Conservation (phyloP, 129 eudicot species). For the Pittosporum tobira region DNA sequence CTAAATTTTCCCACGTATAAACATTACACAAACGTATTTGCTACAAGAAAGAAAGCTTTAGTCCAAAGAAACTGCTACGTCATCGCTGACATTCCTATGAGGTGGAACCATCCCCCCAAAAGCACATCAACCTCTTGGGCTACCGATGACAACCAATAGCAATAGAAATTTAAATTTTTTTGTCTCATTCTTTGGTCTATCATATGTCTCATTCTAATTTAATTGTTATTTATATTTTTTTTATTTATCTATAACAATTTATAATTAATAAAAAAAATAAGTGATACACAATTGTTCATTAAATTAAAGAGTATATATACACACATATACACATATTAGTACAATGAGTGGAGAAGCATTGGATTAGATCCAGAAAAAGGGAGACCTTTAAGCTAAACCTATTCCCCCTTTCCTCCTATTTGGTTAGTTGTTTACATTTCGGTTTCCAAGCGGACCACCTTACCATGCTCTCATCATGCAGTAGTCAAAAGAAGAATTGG, state of each 20-base stretch:
- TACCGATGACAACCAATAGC: not conserved
- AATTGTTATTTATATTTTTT: too few relatives aligned
- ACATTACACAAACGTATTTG: not conserved
- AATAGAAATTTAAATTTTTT: too few relatives aligned
- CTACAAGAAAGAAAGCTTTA: not conserved
- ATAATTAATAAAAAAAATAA: too few relatives aligned
- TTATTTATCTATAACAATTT: too few relatives aligned
- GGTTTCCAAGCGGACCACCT: constrained; percentile 9
- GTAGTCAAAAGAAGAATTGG: constrained; percentile 21
- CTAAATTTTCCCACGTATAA: too few relatives aligned
- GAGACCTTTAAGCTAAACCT: not conserved
- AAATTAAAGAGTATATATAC: too few relatives aligned
- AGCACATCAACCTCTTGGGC: not conserved
- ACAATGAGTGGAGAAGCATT: constrained; percentile 9
- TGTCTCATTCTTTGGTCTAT: too few relatives aligned
- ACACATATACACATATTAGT: constrained; percentile 18
- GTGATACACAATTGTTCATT: too few relatives aligned
- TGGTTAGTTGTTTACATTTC: not conserved
- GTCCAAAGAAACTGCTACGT: not conserved
- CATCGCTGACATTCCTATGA: not conserved
- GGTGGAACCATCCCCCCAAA: constrained; percentile 8
- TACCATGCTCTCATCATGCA: constrained; percentile 11
- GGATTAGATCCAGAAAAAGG: constrained; percentile 5
- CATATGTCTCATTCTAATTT: too few relatives aligned
- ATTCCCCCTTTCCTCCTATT: not conserved